Evolutionary conservation across 768 basidiomycete species (phyloP), one percentile per base, ranked within the genome.

Genomic region (Hericium rajendrae): DNA sequence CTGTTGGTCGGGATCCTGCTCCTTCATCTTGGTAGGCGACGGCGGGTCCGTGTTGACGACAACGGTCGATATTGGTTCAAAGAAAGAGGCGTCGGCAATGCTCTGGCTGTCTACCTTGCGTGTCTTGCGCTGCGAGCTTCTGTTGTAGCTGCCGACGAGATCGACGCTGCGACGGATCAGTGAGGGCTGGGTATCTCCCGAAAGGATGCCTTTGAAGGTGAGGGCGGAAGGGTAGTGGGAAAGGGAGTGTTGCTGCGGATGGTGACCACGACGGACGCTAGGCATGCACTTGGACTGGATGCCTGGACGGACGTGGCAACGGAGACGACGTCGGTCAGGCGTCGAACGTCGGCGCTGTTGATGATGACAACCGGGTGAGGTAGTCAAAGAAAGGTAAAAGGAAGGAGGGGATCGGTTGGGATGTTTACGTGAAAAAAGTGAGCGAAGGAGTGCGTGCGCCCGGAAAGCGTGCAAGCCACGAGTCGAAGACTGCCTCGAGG

Each of bases 151-250:
- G 58, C 68, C 70, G 54, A 74, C 64, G 64, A 71, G 72, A 69
- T 79, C 79, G 61, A 77, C 66, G 64, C 76, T 79, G 26, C 72
- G 66, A 60, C 76, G 74, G 55, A 72, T 57, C 58, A 70, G 65
- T 46, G 69, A 62, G 57, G 68, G 59, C 59, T 65, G 62, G 38
- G 65, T 62, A 57, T 67, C 64, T 66, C 72, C 74, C 53, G 72
- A 72, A 53, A 81, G 72, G 48, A 78, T 78, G 28, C 76, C 68
- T 65, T 74, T 75, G 67, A 81, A 73, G 65, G 73, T 75, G 70
- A 74, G 74, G 73, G 72, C 77, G 55, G 72, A 67, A 71, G 64
- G 49, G 57, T 50, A 57, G 67, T 64, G 66, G 60, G 32, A 32
- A 10, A 48, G 43, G 39, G 65, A 57, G 63, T 68, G 67, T 12